These are phyloP conservation scores for Cutaneotrichosporon arboriforme DNA, from an alignment of 1,284 basidiomycete species.

Conservation along the genomic window DNA sequence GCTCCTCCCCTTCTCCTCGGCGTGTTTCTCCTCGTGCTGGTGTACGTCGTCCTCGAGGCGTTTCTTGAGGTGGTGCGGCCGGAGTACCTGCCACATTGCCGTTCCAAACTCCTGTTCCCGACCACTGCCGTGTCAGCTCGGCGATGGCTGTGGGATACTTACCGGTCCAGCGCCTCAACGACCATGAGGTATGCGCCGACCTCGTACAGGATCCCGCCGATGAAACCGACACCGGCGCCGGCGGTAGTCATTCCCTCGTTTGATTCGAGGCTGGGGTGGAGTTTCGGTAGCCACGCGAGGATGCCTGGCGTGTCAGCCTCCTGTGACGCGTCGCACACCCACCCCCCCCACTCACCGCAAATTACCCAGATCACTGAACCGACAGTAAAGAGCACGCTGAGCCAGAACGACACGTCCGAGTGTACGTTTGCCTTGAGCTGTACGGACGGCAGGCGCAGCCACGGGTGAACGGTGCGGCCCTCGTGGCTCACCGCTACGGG, in stretches of 20 bases:
- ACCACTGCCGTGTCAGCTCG: constrained; percentile 20
- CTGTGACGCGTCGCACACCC: neutral
- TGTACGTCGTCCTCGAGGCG: neutral
- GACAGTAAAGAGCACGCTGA: constrained; percentile 41
- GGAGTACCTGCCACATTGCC: constrained; percentile 25
- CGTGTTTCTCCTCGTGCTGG: neutral
- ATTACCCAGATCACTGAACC: constrained; percentile 56
- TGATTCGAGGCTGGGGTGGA: constrained; percentile 45
- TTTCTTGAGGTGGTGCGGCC: neutral
- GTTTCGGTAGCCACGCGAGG: constrained; percentile 50
- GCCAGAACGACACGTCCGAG: constrained; percentile 35
- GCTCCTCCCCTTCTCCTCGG: neutral
- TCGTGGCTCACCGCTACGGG: neutral
- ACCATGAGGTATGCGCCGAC: constrained; percentile 52
- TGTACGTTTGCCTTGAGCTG: constrained; percentile 27
- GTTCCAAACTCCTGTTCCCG: constrained; percentile 33
- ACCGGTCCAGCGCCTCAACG: constrained; percentile 52
- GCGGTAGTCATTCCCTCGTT: constrained; percentile 23
- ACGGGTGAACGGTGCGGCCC: neutral
- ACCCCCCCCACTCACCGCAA: constrained; percentile 46
- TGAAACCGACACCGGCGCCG: constrained; percentile 50
- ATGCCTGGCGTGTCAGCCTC: constrained; percentile 43
- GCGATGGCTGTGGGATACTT: neutral
- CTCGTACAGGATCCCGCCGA: constrained; percentile 58
- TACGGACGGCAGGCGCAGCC: constrained; percentile 4